Evolutionary conservation across 2,329 filamentous ascomycete genomes (phyloP), one percentile per base, ranked within the genome.

Genomic region (Ceratocystis huliohia): DNA sequence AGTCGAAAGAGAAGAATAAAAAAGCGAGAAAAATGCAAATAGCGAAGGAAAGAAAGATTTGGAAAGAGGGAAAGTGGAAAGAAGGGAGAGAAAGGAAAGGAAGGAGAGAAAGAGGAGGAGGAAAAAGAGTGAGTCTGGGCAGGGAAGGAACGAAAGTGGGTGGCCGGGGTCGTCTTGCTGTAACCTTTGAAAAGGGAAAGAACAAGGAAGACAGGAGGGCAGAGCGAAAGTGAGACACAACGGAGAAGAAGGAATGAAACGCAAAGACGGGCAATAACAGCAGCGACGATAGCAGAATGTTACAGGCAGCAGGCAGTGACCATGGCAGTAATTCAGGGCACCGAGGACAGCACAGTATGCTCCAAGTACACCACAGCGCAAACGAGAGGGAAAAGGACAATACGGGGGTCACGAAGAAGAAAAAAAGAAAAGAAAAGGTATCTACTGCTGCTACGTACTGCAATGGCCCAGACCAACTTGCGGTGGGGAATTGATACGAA

Each of bases 401-500:
- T 33, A 7, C 28, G 28, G 17, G 10, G 10, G n/a, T 6, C n/a
- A 17, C 22, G n/a, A 56, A 5, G 50, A 22, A 22, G 22, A 3
- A 53, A 6, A n/a, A 20, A 5, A 53, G 8, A 50, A 20, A 20
- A 48, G 10, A 37, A 57, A 28, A 57, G 53, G 28, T 37, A 57
- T 17, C 2, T 56, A 56, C 20, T 48, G 46, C 17, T n/a, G 3
- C n/a, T 22, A 53, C 13, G 15, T 33, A 57, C 53, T 57, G 20
- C 25, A 8, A 22, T 28, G 25, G 53, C 17, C 53, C 53, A 37
- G 61, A 37, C 61, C 61, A 41, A 50, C 22, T 44, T 56, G 50
- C 50, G 48, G 66, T 63, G 61, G 63, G 63, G 63, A 46, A 56
- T 64, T 65, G 57, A 67, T 66, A 66, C 61, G 65, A 66, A 65